These are phyloP conservation scores for Mucor piriformis DNA, from an alignment of 371 early-diverging fungal genomes.

Conservation along the genomic window DNA sequence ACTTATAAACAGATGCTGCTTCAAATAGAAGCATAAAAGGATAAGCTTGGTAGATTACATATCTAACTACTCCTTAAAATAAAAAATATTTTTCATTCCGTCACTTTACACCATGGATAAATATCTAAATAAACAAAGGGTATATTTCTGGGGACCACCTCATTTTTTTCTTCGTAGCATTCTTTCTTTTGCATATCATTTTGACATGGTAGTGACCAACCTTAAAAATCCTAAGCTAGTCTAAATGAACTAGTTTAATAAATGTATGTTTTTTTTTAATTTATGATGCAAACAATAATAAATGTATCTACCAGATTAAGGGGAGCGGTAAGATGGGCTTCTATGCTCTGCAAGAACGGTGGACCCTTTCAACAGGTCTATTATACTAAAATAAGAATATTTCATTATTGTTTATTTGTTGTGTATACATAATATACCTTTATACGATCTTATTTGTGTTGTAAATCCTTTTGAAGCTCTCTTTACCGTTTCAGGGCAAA, in stretches of 20 bases:
- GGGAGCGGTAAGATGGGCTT: background rate
- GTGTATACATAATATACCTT: background rate
- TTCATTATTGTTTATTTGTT: background rate
- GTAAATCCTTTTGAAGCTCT: background rate
- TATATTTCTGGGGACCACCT: background rate
- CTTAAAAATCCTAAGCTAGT: background rate
- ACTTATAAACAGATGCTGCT: constrained; percentile 40
- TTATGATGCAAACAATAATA: constrained; percentile 1
- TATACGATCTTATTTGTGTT: background rate
- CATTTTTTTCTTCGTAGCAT: background rate
- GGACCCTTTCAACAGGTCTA: background rate
- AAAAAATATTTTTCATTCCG: background rate
- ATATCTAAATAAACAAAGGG: background rate
- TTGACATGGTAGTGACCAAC: no score
- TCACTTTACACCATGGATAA: background rate
- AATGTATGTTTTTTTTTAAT: constrained; percentile 1
- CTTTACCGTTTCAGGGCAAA: background rate
- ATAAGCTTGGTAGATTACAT: no score
- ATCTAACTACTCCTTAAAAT: background rate
- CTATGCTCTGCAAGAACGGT: background rate
- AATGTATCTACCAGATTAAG: background rate
- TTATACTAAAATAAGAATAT: background rate
- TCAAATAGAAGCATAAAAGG: constrained; percentile 28
- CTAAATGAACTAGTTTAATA: background rate
- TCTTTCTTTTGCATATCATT: background rate